Evolutionary conservation across 1,284 basidiomycete genomes (phyloP).

Genomic region (Puccinia coronata): DNA sequence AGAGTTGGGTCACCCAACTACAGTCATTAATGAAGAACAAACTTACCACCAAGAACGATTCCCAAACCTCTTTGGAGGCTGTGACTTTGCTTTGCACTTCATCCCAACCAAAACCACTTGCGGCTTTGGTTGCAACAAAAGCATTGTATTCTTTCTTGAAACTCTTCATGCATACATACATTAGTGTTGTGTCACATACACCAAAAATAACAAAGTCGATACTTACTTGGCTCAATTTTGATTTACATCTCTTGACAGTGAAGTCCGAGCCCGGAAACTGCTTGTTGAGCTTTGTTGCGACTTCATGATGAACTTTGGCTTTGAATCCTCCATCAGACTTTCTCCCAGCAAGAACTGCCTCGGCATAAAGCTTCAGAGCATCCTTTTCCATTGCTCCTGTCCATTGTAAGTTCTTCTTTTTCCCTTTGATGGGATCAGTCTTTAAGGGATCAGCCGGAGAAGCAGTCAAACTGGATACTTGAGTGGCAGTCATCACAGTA

Average conservation of each 20-base stretch:
- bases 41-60: background rate
- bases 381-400: background rate
- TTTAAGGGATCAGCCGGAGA: too few relatives aligned
- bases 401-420: background rate
- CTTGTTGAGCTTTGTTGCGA: background rate
- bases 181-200: too few relatives aligned
- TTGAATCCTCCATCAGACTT: background rate
- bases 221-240: background rate
- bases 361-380: background rate
- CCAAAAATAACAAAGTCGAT: background rate
- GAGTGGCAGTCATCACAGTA: too few relatives aligned
- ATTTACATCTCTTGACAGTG: background rate
- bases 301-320: background rate
- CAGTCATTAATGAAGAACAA: background rate
- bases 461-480: too few relatives aligned
- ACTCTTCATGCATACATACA: too few relatives aligned
- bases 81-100: background rate
- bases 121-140: background rate
- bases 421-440: too few relatives aligned
- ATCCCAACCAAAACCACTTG: slow-evolving; percentile 2
- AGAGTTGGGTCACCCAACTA: too few relatives aligned
- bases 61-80: background rate
- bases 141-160: background rate
- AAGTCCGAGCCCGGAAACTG: background rate
- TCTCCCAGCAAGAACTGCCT: background rate